Conservation (phyloP, 2,329 filamentous ascomycete genomes). For the Aspergillus jensenii region DNA sequence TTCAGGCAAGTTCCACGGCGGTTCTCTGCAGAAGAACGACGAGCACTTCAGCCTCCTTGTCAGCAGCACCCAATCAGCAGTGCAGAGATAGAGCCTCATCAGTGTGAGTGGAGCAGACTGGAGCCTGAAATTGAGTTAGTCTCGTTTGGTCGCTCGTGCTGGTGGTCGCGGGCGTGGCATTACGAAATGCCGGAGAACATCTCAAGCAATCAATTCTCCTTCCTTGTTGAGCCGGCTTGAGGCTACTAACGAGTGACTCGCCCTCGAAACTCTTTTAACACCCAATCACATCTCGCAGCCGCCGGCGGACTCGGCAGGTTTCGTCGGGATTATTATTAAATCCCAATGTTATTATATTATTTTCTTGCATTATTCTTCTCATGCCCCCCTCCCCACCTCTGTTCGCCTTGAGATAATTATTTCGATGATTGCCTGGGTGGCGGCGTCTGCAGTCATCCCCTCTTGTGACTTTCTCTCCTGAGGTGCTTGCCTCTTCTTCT, state of each 20-base stretch:
- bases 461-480: constrained; percentile 9
- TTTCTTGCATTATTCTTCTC: not conserved
- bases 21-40: constrained; percentile 20
- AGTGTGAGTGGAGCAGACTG: constrained; percentile 6
- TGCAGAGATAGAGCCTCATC: constrained; percentile 19
- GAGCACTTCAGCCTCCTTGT: constrained; percentile 25
- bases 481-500: not conserved
- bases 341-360: not conserved
- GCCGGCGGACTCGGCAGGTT: too few relatives aligned
- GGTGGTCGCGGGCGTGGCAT: constrained; percentile 19
- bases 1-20: constrained; percentile 19
- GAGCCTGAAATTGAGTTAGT: not conserved
- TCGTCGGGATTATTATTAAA: not conserved
- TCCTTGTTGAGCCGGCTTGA: constrained; percentile 3
- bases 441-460: constrained; percentile 21
- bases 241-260: not conserved
- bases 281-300: not conserved
- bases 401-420: constrained; percentile 7
- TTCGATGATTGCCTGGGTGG: constrained; percentile 18
- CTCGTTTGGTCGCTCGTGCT: constrained; percentile 9
- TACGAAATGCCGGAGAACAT: not conserved
- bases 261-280: constrained; percentile 2
- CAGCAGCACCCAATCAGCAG: constrained; percentile 17
- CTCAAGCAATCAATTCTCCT: not conserved
- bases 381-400: constrained; percentile 3